Percentiles rank a stretch among this genome's conserved stretches.
phyloP scores from a whole-genome alignment of 345 rosid genomes.

The Syzygium oleosum region DNA sequence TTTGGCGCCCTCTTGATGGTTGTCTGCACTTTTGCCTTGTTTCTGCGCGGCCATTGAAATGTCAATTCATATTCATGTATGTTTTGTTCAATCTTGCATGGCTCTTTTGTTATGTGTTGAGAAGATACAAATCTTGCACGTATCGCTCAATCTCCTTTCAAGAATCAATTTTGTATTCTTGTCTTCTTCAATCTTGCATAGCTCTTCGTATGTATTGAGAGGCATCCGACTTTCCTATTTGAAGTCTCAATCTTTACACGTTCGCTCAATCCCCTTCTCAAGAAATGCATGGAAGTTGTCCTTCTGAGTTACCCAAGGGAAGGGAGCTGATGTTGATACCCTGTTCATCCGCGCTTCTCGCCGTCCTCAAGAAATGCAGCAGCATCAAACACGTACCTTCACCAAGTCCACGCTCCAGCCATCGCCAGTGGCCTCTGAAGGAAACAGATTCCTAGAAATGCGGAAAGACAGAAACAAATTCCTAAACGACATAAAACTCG shows the following conservation, averaged over 20 bases:
- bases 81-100: not conserved
- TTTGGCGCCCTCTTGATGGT: not conserved
- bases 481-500: too few relatives aligned
- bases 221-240: not conserved
- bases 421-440: conserved; percentile 20
- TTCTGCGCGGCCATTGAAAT: not conserved
- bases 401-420: conserved; percentile 33
- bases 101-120: not conserved
- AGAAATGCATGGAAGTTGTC: not conserved
- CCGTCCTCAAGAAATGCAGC: conserved; percentile 12
- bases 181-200: too few relatives aligned
- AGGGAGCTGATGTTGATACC: not conserved
- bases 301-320: not conserved
- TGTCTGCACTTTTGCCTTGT: not conserved
- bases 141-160: too few relatives aligned
- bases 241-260: not conserved
- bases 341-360: not conserved
- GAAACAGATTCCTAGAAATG: too few relatives aligned
- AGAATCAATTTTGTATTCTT: too few relatives aligned
- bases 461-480: too few relatives aligned
- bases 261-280: not conserved
- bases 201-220: not conserved
- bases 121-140: not conserved
- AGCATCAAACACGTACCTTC: conserved; percentile 20
- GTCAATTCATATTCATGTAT: too few relatives aligned